Evolutionary conservation across 176 grass and related monocot species (phyloP), one percentile per base, ranked within the genome.

Genomic region (Rhynchospora pubera): DNA sequence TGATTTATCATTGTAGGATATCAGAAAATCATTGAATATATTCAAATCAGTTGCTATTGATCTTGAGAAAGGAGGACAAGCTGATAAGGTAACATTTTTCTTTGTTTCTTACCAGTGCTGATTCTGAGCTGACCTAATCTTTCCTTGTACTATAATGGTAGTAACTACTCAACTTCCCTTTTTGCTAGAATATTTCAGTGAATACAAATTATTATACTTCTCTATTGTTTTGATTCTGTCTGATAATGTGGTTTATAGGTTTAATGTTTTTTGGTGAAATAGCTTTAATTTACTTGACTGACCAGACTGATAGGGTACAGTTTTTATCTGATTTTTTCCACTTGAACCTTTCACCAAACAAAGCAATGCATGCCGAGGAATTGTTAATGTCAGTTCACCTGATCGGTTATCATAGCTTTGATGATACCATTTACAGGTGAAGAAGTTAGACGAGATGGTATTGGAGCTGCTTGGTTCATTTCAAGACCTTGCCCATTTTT

Each of bases 21-120:
- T 94, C 42, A 92, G 92, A 61, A 98, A 88, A 87, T 83, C 85
- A 32, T 13, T 93, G n/a, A 53, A 32, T 65, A 77, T 62, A 79
- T 94, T 90, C 72, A 98, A 84, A 79, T 70, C 69, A n/a, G 21
- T 98, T 32, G 95, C 88, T 44, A 75, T 98, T 1, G 89, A 90
- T 30, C 86, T 80, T 68, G 95, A 98, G 92, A 94, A 34, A 89
- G 83, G 85, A 18, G 81, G 76, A 0, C 78, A 85, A 28, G 75
- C 84, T 18, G 85, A 94, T 46, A 84, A 93, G 85, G 92, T 82
- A 85, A 16, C 34, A 56, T 11, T 59, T 9, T 43, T 4, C 39
- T 7, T 84, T 57, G 58, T 30, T 62, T 69, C 44, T 19, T 69
- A 3, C 68, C 5, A 16, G 39, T 44, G 21, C n/a, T 46, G 58